Evolutionary conservation across 148 eudicot species (phyloP), one percentile per base, ranked within the genome.

Genomic region (Simmondsia chinensis): DNA sequence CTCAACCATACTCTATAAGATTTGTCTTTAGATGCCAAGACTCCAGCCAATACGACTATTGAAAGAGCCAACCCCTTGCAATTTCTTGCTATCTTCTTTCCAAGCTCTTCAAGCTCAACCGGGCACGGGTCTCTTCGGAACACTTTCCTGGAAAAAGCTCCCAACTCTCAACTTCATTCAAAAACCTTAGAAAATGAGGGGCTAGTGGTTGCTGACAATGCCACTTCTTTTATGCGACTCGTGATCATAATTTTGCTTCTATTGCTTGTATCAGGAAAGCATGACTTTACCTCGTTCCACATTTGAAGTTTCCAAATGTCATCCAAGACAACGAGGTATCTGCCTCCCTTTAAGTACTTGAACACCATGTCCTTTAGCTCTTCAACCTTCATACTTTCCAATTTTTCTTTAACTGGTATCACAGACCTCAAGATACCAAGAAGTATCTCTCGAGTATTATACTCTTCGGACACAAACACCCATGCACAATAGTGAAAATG

Each of bases 41-140:
- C 46, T n/a, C 76, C 68, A 0, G 58, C 73, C 10, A 66, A 22
- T 16, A 72, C 69, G 20, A 66, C 59, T 6, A 72, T 33, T 7
- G 77, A 63, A 25, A 72, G 46, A 0, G 76, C 71, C 14, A 65
- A 33, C n/a, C 71, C 68, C 22, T 29, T 24, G 41, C 76, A 71
- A 24, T 38, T 48, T 1, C 29, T 9, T 0, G 50, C 61, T 7
- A 72, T 66, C 0, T 41, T 18, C 16, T 3, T 47, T 7, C 72
- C 72, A 7, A 43, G 17, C 17, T 30, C 9, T 25, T 34, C 26
- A 2, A 64, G 38, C 7, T 59, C 54, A 9, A 15, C 0, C 2
- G 70, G 66, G 21, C 58, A 64, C 15, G 44, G 36, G 8, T 48
- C 50, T 16, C 42, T 32, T 1, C 53, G 40, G 7, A 71, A 48